Evolutionary conservation across 1,139 yeast genomes (phyloP), one percentile per base, ranked within the genome.

Genomic region (Nakaseomyces kungkrabaensis): DNA sequence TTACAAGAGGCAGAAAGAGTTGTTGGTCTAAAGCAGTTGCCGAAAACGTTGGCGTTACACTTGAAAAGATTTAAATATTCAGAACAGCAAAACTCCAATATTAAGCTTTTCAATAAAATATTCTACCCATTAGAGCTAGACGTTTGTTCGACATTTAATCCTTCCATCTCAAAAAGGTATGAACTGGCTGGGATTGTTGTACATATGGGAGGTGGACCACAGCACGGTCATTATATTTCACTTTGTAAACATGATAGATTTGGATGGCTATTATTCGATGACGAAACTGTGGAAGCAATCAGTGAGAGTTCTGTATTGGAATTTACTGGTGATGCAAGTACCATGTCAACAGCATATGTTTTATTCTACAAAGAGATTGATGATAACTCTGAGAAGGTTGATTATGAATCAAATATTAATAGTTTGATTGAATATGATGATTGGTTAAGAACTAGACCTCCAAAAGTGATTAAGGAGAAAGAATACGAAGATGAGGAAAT

Each of bases 131-230:
- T 82, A 58, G 78, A 77, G 48, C 71, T 92, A 51, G 72, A 92
- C 37, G 75, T 92, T 41, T 81, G 83, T 63, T 87, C 88, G 60
- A 86, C 95, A 27, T 81, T 94, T 1, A 81, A 62, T 42, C 43
- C 70, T 24, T 60, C 67, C n/a, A 52, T 59, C 22, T 72, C 48
- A 54, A 79, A 78, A 57, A 73, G 83, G 31, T 92, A 89, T 62
- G 96, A 88, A 58, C 71, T 92, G 48, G 83, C 82, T 54, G 89
- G 94, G 0, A 81, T 90, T 40, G 95, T 92, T 33, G 90, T 92
- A 13, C 98, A 92, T 62, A 85, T 92, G 60, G 98, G 98, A 8
- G 96, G 96, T 3, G 97, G 97, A 0, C 97, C 97, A 3, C 89
- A 89, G 73, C 96, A 89, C 67, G 98, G 98, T 0, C 98, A 92